phyloP scores from a whole-genome alignment of 352 stramenopile genomes.

The Globisporangium okanoganense region DNA sequence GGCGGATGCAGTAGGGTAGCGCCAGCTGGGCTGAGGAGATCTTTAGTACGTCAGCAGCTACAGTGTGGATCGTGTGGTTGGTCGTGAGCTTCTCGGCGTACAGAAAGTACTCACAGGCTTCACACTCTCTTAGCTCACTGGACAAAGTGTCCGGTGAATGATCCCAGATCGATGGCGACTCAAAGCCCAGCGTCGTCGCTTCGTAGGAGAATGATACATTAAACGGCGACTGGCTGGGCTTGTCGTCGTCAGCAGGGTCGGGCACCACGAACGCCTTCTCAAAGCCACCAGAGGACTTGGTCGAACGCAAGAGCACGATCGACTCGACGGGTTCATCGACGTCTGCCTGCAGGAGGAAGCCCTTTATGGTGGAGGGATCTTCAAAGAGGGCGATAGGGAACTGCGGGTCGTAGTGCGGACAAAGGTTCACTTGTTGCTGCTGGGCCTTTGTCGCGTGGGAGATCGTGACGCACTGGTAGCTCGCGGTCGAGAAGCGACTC shows the following conservation, averaged over 20 bases:
- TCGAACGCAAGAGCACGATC: constrained; percentile 26
- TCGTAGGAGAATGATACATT: constrained; percentile 19
- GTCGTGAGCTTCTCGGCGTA: constrained; percentile 21
- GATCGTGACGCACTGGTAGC: constrained; percentile 33
- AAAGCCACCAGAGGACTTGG: constrained; percentile 22
- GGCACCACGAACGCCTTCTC: constrained; percentile 12
- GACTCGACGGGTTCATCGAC: constrained; percentile 12
- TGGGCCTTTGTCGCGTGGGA: constrained; percentile 6
- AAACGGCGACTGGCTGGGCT: neutral
- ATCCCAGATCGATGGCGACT: constrained; percentile 16
- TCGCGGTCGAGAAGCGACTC: constrained; percentile 22
- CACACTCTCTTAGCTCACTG: constrained; percentile 4
- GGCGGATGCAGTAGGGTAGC: constrained; percentile 24
- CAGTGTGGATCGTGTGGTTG: neutral
- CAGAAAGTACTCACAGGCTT: constrained; percentile 26
- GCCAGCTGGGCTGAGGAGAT: constrained; percentile 2
- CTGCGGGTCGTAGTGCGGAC: constrained; percentile 21
- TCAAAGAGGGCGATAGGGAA: constrained; percentile 15
- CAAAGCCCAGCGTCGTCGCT: constrained; percentile 18
- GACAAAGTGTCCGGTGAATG: neutral
- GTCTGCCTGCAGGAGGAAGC: constrained; percentile 25
- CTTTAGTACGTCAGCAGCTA: neutral
- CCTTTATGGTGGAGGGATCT: constrained; percentile 21
- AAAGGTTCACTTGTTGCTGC: constrained; percentile 21
- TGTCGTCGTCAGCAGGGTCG: neutral